A percentile compares a stretch with the other conserved stretches of the same genome.
Evolutionary conservation across 2,329 filamentous ascomycete genomes (phyloP).

Genomic region (Annulohypoxylon truncatum): DNA sequence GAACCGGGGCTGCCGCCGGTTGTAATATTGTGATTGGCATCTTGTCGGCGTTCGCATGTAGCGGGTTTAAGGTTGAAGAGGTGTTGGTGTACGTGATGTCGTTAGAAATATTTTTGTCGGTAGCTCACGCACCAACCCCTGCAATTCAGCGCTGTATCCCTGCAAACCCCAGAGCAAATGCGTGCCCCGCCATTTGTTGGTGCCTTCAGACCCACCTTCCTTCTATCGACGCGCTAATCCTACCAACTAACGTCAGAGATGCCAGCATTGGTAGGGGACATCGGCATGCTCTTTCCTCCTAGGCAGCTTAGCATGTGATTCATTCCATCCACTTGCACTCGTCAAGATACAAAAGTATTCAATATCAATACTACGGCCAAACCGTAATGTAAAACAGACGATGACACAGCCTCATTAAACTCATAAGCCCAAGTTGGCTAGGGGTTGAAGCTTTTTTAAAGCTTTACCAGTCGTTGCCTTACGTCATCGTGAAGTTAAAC

Average conservation of each 20-base stretch:
- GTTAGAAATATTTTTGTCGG: conserved; percentile 31
- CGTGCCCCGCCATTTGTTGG: conserved; percentile 31
- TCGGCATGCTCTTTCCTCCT: neutral
- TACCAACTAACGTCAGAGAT: conserved; percentile 12
- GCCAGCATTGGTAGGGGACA: neutral
- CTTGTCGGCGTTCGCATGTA: conserved; percentile 3
- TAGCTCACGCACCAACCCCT: conserved; percentile 21
- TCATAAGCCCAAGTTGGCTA: conserved; percentile 17
- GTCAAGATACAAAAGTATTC: neutral
- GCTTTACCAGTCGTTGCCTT: conserved; percentile 7
- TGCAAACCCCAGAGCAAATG: neutral
- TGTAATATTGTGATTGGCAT: conserved; percentile 54
- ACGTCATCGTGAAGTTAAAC: conserved; percentile 37
- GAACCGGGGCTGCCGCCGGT: conserved; percentile 41
- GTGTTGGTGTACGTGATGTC: conserved; percentile 1
- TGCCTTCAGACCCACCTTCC: neutral
- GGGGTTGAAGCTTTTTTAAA: conserved; percentile 14
- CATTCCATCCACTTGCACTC: conserved; percentile 4
- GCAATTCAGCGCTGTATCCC: conserved; percentile 11
- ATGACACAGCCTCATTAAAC: conserved; percentile 23
- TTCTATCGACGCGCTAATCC: conserved; percentile 28
- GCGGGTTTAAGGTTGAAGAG: conserved; percentile 2
- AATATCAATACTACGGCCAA: neutral
- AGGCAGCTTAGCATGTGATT: conserved; percentile 34
- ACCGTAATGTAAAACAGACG: neutral